Evolutionary conservation across 345 rosid species (phyloP).

Genomic region (Euphorbia tirucalli): DNA sequence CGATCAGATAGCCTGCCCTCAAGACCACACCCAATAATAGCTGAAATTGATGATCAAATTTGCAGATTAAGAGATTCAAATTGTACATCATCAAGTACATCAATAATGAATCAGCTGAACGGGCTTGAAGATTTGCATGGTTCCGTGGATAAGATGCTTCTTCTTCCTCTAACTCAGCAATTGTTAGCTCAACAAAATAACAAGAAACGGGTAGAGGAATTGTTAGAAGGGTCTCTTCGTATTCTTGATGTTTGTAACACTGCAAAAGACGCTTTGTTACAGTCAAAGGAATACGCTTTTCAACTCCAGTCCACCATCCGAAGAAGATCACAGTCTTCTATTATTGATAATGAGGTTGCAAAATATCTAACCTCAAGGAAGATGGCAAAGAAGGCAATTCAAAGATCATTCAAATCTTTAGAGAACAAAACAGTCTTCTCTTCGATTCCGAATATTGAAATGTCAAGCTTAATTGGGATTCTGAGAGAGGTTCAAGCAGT

Average conservation of each 20-base stretch:
- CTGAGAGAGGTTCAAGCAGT: conserved; percentile 19
- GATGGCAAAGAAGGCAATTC: conserved; percentile 20
- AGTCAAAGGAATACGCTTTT: conserved; percentile 7
- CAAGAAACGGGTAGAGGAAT: conserved; percentile 10
- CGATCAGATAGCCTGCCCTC: conserved; percentile 51
- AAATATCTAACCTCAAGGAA: conserved; percentile 18
- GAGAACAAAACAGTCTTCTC: neutral
- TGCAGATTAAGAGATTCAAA: conserved; percentile 29
- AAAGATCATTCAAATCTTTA: conserved; percentile 12
- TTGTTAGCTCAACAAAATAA: conserved; percentile 3
- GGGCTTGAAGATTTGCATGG: conserved; percentile 15
- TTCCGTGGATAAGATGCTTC: conserved; percentile 17
- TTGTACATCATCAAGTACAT: conserved; percentile 29
- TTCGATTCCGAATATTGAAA: neutral
- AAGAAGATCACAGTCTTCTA: conserved; percentile 11
- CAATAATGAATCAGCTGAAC: conserved; percentile 2
- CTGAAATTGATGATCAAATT: conserved; percentile 37
- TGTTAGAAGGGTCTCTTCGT: conserved; percentile 20
- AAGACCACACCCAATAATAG: conserved; percentile 37
- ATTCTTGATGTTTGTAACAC: conserved; percentile 16
- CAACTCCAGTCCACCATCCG: conserved; percentile 13
- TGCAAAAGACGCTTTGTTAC: conserved; percentile 14
- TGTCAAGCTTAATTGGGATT: neutral
- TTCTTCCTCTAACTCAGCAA: conserved; percentile 9
- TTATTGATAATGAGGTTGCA: neutral